Evolutionary conservation across 805 yeast genomes (phyloP).

Genomic region (Diddensiella caesifluorescens): DNA sequence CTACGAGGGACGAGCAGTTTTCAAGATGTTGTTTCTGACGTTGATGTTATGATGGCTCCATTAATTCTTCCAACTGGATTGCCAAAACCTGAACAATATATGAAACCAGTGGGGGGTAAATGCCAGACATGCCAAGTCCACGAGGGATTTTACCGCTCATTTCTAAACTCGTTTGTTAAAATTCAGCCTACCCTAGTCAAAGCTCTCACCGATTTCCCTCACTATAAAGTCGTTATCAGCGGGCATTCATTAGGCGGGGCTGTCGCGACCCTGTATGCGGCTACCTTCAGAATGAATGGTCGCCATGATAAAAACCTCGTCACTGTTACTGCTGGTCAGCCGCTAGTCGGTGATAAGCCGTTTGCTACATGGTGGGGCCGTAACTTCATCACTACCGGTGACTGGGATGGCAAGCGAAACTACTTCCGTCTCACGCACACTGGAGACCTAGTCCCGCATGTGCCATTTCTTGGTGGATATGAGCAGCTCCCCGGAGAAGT

Average conservation of each 20-base stretch:
- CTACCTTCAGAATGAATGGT: slow-evolving; percentile 52
- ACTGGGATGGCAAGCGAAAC: slow-evolving; percentile 9
- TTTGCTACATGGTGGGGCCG: slow-evolving; percentile 49
- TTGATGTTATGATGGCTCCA: slow-evolving; percentile 4
- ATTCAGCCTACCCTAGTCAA: neutral
- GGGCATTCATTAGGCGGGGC: slow-evolving; percentile 83
- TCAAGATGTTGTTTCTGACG: slow-evolving; percentile 8
- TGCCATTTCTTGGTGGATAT: slow-evolving; percentile 14
- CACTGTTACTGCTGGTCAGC: slow-evolving; percentile 57
- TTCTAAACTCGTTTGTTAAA: slow-evolving; percentile 1
- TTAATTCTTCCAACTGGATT: neutral
- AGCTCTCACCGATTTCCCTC: slow-evolving; percentile 32
- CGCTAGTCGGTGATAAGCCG: slow-evolving; percentile 52
- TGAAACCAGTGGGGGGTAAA: neutral
- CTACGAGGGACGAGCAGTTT: slow-evolving; percentile 10
- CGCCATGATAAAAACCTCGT: slow-evolving; percentile 38
- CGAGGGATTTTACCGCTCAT: slow-evolving; percentile 10
- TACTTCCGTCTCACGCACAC: slow-evolving; percentile 15
- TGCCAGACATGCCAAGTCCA: slow-evolving; percentile 6
- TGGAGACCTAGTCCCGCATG: slow-evolving; percentile 14
- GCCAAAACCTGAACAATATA: neutral
- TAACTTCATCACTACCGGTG: slow-evolving; percentile 2
- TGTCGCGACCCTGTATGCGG: slow-evolving; percentile 53
- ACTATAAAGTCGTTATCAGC: slow-evolving; percentile 46
- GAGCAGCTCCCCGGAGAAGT: slow-evolving; percentile 13